Evolutionary conservation across 768 basidiomycete genomes (phyloP), one percentile per base, ranked within the genome.

Genomic region (Kwoniella sp.): DNA sequence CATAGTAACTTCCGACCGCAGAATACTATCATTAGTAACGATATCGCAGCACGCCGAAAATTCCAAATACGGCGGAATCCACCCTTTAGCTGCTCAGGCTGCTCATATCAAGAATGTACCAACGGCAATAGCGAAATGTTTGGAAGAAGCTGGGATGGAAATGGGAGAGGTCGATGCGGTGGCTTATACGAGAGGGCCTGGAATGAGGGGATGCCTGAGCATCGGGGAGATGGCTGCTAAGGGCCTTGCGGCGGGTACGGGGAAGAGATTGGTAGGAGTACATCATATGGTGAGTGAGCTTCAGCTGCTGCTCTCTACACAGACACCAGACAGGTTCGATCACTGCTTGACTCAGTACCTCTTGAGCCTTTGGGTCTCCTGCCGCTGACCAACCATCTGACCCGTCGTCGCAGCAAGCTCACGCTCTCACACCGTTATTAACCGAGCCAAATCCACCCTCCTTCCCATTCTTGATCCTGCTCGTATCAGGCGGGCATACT

Each of bases 401-500:
- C 6, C 17, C 40, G 40, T 19, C 8, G 17, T 19, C 21, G 47
- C 12, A 93, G 92, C 92, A 94, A 91, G 94, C 90, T 0, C 95
- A 96, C 73, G 90, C 94, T 0, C 82, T 94, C 0, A 94, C 91
- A 0, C 84, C 89, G 0, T 79, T 90, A 25, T 83, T 95, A 15
- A 91, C 92, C 0, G 78, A 80, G 22, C 47, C 70, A 0, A 62
- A 71, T 57, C 82, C 73, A 80, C 92, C 77, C 57, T 71, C 55
- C 24, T 97, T 89, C 77, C 95, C 95, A 0, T 97, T 94, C 82
- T 84, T 98, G 36, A 88, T 90, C 0, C 83, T 97, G 13, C 84
- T 98, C 19, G 83, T 95, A 52, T 94, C 92, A 0, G 95, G 95
- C n/a, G 94, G 94, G 1, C 95, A 98, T 77, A 93, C 94, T 0